phyloP scores from a whole-genome alignment of 306 rosid species.

The Lablab purpureus region DNA sequence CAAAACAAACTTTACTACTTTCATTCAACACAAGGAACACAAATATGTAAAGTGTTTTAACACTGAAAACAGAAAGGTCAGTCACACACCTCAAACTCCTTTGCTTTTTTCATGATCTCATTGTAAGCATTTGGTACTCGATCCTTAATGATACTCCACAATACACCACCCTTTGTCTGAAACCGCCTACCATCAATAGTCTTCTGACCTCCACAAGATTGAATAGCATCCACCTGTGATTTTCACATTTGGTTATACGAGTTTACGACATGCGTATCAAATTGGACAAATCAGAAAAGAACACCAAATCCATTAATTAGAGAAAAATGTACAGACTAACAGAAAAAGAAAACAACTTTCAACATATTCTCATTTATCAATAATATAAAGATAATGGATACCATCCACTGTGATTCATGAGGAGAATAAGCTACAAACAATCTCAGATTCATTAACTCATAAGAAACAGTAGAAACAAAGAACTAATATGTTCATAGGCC shows the following conservation, averaged over 20 bases:
- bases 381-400: conserved; percentile 3
- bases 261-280: conserved; percentile 18
- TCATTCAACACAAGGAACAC: conserved; percentile 9
- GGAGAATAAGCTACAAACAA: conserved; percentile 13
- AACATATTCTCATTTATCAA: conserved; percentile 10
- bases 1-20: not conserved
- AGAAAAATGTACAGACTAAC: no score
- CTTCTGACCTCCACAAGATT: conserved; percentile 90
- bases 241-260: conserved; percentile 42
- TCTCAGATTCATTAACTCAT: not conserved
- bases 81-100: conserved; percentile 81
- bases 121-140: conserved; percentile 85
- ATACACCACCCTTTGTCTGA: conserved; percentile 80
- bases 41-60: conserved; percentile 7
- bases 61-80: not conserved
- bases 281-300: conserved; percentile 21
- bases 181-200: conserved; percentile 75
- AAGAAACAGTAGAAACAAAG: not conserved
- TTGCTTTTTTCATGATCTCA: conserved; percentile 85
- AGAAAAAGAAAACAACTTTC: no score
- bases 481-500: not conserved
- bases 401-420: conserved; percentile 17
- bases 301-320: not conserved
- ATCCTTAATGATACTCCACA: conserved; percentile 81
- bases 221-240: conserved; percentile 82